Evolutionary conservation across 2,329 filamentous ascomycete genomes (phyloP).

Genomic region (Monosporascus cannonballus): DNA sequence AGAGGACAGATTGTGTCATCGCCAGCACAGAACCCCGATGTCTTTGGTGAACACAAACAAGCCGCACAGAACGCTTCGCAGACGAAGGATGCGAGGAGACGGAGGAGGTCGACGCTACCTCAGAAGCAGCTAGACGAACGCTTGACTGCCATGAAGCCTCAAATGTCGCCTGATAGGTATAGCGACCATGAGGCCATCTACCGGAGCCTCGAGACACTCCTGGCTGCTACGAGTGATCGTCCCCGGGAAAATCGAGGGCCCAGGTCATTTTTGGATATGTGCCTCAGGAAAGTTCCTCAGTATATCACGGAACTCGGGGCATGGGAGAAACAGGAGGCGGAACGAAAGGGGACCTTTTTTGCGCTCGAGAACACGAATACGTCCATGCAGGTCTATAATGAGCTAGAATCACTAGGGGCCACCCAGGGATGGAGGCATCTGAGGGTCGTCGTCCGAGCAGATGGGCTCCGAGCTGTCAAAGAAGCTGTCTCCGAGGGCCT

Average conservation of each 20-base stretch:
- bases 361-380: constrained; percentile 30
- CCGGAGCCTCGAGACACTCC: constrained; percentile 36
- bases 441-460: constrained; percentile 37
- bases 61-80: not conserved
- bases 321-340: constrained; percentile 32
- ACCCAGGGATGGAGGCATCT: constrained; percentile 40
- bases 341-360: constrained; percentile 30
- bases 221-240: constrained; percentile 31
- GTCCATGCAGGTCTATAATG: constrained; percentile 40
- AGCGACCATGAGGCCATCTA: constrained; percentile 39
- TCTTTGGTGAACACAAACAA: not conserved
- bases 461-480: constrained; percentile 37
- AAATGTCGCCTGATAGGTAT: constrained; percentile 23
- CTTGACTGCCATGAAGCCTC: constrained; percentile 28
- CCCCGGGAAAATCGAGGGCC: constrained; percentile 16
- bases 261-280: constrained; percentile 42
- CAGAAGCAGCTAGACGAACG: constrained; percentile 26
- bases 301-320: constrained; percentile 41
- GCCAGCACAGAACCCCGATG: constrained; percentile 4
- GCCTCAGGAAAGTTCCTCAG: constrained; percentile 40
- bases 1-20: constrained; percentile 18
- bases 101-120: constrained; percentile 4
- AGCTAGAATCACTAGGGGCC: constrained; percentile 39
- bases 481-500: constrained; percentile 37
- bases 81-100: not conserved